phyloP scores from a whole-genome alignment of 2,329 filamentous ascomycete species.

The Pyricularia sp. region DNA sequence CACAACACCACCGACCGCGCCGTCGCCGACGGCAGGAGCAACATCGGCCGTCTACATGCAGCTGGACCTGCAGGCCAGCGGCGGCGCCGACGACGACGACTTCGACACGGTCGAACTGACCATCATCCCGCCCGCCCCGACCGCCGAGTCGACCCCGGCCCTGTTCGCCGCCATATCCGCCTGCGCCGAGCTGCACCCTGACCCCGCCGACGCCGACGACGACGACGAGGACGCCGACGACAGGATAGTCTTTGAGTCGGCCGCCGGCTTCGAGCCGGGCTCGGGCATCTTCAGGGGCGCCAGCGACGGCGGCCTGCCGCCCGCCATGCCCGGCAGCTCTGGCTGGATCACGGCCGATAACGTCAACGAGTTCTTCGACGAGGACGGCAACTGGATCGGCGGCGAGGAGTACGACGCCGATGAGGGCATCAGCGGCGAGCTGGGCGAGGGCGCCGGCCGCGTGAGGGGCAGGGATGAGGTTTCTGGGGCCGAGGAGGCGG shows the following conservation, averaged over 20 bases:
- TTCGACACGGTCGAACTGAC: slow-evolving; percentile 59
- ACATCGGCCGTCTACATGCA: slow-evolving; percentile 55
- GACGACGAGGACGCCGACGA: slow-evolving; percentile 46
- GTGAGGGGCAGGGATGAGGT: slow-evolving; percentile 44
- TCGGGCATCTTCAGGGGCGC: slow-evolving; percentile 39
- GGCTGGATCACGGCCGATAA: slow-evolving; percentile 93
- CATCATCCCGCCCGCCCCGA: slow-evolving; percentile 41
- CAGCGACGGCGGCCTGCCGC: slow-evolving; percentile 42
- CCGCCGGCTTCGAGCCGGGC: slow-evolving; percentile 50
- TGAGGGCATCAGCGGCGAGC: slow-evolving; percentile 33
- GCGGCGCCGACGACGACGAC: slow-evolving; percentile 50
- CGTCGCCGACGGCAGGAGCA: slow-evolving; percentile 23
- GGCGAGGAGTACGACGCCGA: slow-evolving; percentile 39
- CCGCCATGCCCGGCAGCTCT: slow-evolving; percentile 61
- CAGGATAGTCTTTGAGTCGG: slow-evolving; percentile 47
- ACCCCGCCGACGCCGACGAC: slow-evolving; percentile 49
- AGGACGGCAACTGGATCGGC: slow-evolving; percentile 68
- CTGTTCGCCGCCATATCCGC: slow-evolving; percentile 63
- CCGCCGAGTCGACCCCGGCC: slow-evolving; percentile 1
- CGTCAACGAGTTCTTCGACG: slow-evolving; percentile 73
- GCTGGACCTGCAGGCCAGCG: slow-evolving; percentile 52
- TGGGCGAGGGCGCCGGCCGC: slow-evolving; percentile 57
- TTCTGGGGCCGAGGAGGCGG: slow-evolving; percentile 23
- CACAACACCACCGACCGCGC: slow-evolving; percentile 17
- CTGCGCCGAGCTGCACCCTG: slow-evolving; percentile 70